Evolutionary conservation across 208 protist genomes (phyloP), one percentile per base, ranked within the genome.

Genomic region (Trypanosomatidae sp.): DNA sequence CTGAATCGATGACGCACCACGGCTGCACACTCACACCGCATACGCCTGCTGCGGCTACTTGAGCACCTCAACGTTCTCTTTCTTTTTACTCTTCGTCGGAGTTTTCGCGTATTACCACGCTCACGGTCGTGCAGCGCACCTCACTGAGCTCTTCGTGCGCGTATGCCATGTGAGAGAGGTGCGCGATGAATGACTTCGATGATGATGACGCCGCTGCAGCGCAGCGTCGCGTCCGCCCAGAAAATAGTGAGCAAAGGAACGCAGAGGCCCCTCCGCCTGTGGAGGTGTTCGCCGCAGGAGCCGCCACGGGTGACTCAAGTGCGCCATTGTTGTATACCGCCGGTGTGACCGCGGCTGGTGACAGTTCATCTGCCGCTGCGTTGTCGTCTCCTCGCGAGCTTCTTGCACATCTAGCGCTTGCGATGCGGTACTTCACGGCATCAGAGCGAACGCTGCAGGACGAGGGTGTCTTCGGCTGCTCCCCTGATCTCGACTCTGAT

Each of bases 401-500:
- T 44, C n/a, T 69, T 13, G 66, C 44, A 58, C 49, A 58, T 17
- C 62, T 56, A 28, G 69, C 64, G 17, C 49, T 47, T 47, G 75
- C 75, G 43, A 39, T 52, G 44, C 64, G 50, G 12, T 52, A 66
- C 36, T 79, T 79, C 55, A 62, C 49, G 33, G 10, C 52, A 60
- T 9, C 70, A 44, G 33, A 39, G 49, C n/a, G 50, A 19, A n/a
- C 55, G n/a, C 25, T 73, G 43, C 69, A 73, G 5, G 75, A 60
- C n/a, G 75, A 79, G 47, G 62, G 52, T 6, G 50, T 68, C n/a
- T 39, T 70, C 3, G 53, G 13, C 8, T 15, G 36, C 22, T 79
- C 75, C 0, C 74, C 76, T 22, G 67, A 75, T 43, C 52, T 73
- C 7, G 49, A 69, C 49, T 69, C 66, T 44, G 66, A 56, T 22